phyloP scores from a whole-genome alignment of 2,329 filamentous ascomycete genomes.

The Diplodia seriata region DNA sequence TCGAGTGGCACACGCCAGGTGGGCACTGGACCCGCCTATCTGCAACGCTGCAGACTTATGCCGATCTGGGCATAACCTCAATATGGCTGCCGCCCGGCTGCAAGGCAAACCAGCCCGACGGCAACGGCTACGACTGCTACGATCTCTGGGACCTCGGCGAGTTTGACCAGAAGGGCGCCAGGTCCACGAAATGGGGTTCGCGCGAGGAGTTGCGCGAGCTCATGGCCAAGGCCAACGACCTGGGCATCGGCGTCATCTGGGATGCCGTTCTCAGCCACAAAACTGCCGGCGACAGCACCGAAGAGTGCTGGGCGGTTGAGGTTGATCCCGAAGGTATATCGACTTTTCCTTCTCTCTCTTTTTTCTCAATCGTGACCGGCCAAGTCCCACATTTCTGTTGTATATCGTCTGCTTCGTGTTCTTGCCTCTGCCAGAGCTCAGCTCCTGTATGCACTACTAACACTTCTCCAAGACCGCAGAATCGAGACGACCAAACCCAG shows the following conservation, averaged over 20 bases:
- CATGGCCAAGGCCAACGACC: slow-evolving; percentile 57
- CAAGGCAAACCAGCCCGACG: slow-evolving; percentile 66
- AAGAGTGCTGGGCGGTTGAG: slow-evolving; percentile 68
- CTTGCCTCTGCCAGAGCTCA: neutral
- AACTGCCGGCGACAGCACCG: slow-evolving; percentile 70
- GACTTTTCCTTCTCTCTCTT: neutral
- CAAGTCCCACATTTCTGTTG: neutral
- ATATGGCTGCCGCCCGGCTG: slow-evolving; percentile 73
- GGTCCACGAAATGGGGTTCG: slow-evolving; percentile 72
- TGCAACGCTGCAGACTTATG: slow-evolving; percentile 60
- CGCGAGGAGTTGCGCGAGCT: slow-evolving; percentile 68
- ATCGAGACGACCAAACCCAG: slow-evolving; percentile 61
- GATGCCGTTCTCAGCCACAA: slow-evolving; percentile 78
- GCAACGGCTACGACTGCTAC: slow-evolving; percentile 69
- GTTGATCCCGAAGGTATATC: slow-evolving; percentile 57
- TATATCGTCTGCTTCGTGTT: neutral
- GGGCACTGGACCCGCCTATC: slow-evolving; percentile 69
- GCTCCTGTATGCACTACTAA: no score
- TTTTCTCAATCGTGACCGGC: neutral
- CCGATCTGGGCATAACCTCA: slow-evolving; percentile 61
- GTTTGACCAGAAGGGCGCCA: slow-evolving; percentile 73
- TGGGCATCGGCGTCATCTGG: slow-evolving; percentile 68
- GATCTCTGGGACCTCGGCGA: slow-evolving; percentile 75
- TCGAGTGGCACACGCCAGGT: slow-evolving; percentile 74
- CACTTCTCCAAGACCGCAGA: slow-evolving; percentile 57